Percentiles rank a stretch among this genome's conserved stretches.
phyloP scores from a whole-genome alignment of 441 rosid species.

The Jatropha multifida region DNA sequence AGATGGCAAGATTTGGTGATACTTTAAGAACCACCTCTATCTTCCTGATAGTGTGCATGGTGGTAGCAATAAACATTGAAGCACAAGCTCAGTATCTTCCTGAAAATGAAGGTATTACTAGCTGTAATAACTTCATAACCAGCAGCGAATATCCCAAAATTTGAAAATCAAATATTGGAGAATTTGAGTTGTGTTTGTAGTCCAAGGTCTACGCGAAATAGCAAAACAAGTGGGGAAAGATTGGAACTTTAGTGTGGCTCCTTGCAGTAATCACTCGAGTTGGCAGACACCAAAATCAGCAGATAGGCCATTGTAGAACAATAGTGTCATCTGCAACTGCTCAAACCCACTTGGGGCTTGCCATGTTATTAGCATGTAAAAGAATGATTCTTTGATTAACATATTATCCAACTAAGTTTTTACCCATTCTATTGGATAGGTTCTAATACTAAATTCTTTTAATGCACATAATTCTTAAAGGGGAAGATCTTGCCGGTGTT shows the following conservation, averaged over 20 bases:
- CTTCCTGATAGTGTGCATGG: neutral
- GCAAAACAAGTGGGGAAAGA: constrained; percentile 22
- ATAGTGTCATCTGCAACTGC: constrained; percentile 24
- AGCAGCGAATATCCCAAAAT: neutral
- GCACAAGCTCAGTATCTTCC: constrained; percentile 12
- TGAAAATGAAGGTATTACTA: constrained; percentile 3
- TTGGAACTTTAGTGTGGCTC: constrained; percentile 25
- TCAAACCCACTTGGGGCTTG: constrained; percentile 21
- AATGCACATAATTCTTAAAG: constrained; percentile 28
- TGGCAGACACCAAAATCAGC: constrained; percentile 25
- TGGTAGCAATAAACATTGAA: neutral
- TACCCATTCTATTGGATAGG: no score
- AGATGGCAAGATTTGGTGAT: neutral
- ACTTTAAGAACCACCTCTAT: neutral
- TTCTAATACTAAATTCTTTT: no score
- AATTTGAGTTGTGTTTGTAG: constrained; percentile 16
- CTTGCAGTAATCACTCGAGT: constrained; percentile 26
- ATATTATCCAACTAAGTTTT: neutral
- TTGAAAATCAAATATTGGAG: neutral
- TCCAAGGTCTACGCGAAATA: constrained; percentile 29
- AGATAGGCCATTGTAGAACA: constrained; percentile 6
- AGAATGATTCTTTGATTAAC: neutral
- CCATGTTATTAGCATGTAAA: constrained; percentile 32
- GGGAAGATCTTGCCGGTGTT: constrained; percentile 37
- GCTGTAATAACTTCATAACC: neutral